Evolutionary conservation across 176 grass and related monocot genomes (phyloP).

Genomic region (Secale cereale): DNA sequence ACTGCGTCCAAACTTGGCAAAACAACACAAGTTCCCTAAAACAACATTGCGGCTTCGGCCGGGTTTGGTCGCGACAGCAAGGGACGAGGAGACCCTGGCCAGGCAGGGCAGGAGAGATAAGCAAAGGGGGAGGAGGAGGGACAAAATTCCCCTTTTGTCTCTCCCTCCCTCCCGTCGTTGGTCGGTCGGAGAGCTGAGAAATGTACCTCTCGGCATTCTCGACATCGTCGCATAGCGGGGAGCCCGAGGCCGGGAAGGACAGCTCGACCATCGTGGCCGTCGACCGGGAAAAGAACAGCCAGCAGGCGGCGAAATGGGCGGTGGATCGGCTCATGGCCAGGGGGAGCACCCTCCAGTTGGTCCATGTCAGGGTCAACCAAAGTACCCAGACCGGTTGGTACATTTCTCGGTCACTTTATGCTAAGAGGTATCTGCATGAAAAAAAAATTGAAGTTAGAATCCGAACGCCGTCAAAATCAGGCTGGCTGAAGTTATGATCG

Average conservation of each 20-base stretch:
- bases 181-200: background rate
- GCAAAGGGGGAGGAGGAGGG: slow-evolving; percentile 32
- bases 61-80: background rate
- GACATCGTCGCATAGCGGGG: slow-evolving; percentile 11
- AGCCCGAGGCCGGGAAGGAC: slow-evolving; percentile 20
- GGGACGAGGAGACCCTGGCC: slow-evolving; percentile 3
- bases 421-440: background rate
- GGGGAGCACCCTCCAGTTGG: slow-evolving; percentile 44
- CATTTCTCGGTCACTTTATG: background rate
- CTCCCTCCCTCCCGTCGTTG: background rate
- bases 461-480: background rate
- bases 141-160: slow-evolving; percentile 34
- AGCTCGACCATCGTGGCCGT: slow-evolving; percentile 52
- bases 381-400: slow-evolving; percentile 41
- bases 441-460: background rate
- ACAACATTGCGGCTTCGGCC: slow-evolving; percentile 12
- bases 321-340: slow-evolving; percentile 65
- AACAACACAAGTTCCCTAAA: background rate
- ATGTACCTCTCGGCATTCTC: slow-evolving; percentile 51
- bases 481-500: background rate
- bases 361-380: slow-evolving; percentile 54
- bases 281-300: slow-evolving; percentile 83
- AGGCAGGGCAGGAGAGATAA: slow-evolving; percentile 36
- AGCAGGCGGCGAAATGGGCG: slow-evolving; percentile 74
- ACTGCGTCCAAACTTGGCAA: slow-evolving; percentile 27